phyloP scores from a whole-genome alignment of 768 basidiomycete species.

The Russula vinacea region DNA sequence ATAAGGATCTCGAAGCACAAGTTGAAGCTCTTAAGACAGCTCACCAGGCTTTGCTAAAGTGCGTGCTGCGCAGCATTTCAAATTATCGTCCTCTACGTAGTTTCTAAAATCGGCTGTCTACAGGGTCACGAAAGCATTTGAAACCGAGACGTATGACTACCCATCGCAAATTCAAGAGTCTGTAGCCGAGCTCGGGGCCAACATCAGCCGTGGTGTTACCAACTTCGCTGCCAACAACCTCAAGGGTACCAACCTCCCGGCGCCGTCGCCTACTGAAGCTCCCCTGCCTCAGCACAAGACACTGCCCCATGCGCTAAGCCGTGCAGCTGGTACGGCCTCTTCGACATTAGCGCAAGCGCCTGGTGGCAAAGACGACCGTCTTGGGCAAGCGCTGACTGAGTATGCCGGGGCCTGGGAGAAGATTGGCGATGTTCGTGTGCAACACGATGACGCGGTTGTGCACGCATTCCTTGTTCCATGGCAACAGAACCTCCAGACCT shows the following conservation, averaged over 20 bases:
- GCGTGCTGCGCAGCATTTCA: slow-evolving; percentile 31
- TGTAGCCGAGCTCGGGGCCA: slow-evolving; percentile 63
- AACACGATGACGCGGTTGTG: slow-evolving; percentile 74
- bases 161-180: slow-evolving; percentile 87
- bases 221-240: slow-evolving; percentile 85
- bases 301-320: slow-evolving; percentile 88
- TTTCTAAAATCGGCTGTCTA: slow-evolving; percentile 3
- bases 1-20: slow-evolving; percentile 91
- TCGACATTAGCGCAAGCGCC: slow-evolving; percentile 44
- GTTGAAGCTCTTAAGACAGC: slow-evolving; percentile 88
- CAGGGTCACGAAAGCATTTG: slow-evolving; percentile 87
- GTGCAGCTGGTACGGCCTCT: slow-evolving; percentile 68
- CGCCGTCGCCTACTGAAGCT: slow-evolving; percentile 58
- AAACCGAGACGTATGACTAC: slow-evolving; percentile 84
- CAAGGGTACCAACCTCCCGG: slow-evolving; percentile 83
- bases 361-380: slow-evolving; percentile 54
- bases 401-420: slow-evolving; percentile 86
- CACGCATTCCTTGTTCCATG: slow-evolving; percentile 72
- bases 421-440: slow-evolving; percentile 70
- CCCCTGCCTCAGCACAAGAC: slow-evolving; percentile 82
- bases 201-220: slow-evolving; percentile 70
- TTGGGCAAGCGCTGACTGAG: slow-evolving; percentile 71
- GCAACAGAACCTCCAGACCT: slow-evolving; percentile 82
- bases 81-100: neutral
- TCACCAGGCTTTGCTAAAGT: slow-evolving; percentile 78